These are phyloP conservation scores for Cymbidium sinense DNA, from an alignment of 106 monocot genomes.

Conservation along the genomic window DNA sequence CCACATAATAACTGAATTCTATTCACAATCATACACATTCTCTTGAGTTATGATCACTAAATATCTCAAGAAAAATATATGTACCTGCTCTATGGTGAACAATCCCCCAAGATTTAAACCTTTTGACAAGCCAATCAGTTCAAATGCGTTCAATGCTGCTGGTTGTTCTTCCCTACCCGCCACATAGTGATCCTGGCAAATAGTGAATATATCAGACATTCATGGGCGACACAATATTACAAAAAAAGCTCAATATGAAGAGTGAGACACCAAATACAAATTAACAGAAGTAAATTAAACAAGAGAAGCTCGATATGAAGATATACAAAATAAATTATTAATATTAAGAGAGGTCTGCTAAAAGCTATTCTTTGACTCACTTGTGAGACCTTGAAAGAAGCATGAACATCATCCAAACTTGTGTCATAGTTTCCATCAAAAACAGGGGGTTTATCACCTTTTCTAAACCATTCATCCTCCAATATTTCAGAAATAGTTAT, in stretches of 20 bases:
- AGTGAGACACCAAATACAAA: not conserved
- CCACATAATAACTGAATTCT: not conserved
- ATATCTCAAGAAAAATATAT: not conserved
- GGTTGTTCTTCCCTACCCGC: slow-evolving; percentile 57
- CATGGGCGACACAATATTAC: not conserved
- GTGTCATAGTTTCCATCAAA: slow-evolving; percentile 66
- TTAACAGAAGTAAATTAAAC: too few relatives aligned
- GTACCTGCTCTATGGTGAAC: slow-evolving; percentile 67
- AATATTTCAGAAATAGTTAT: slow-evolving; percentile 81
- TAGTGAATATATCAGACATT: not conserved
- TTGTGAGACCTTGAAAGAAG: slow-evolving; percentile 62
- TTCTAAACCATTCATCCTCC: slow-evolving; percentile 90
- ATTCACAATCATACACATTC: not conserved
- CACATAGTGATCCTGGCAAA: slow-evolving; percentile 50
- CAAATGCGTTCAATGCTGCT: slow-evolving; percentile 78
- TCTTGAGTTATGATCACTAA: not conserved
- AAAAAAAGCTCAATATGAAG: not conserved
- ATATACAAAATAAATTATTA: not conserved
- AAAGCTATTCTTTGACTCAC: slow-evolving; percentile 40
- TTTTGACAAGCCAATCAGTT: slow-evolving; percentile 82
- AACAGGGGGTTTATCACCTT: slow-evolving; percentile 69
- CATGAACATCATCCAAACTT: slow-evolving; percentile 67
- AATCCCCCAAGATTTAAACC: slow-evolving; percentile 79
- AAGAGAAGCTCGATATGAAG: not conserved
- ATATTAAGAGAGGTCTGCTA: not conserved